Conservation (phyloP, 2,329 filamentous ascomycete species). For the Fusarium neocosmosporiellum region DNA sequence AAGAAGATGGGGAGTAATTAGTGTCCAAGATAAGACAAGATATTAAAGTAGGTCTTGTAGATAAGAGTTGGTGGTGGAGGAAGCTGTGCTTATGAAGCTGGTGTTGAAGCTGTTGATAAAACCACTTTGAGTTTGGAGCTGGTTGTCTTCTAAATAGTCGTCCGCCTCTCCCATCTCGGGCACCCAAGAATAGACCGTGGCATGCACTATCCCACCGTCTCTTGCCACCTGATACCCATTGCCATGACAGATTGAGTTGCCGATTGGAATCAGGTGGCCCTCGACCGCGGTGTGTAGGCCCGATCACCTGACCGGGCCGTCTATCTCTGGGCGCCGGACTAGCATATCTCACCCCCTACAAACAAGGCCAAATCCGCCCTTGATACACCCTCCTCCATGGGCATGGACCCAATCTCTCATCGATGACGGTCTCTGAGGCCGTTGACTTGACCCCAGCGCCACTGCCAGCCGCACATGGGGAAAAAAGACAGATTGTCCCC, state of each 20-base stretch:
- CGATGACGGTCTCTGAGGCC: constrained; percentile 22
- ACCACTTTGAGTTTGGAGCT: constrained; percentile 27
- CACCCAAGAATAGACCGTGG: constrained; percentile 33
- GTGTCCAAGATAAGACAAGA: constrained; percentile 11
- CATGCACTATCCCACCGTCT: constrained; percentile 16
- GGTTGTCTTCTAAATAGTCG: constrained; percentile 38
- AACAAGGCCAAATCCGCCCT: constrained; percentile 32
- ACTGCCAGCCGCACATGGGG: constrained; percentile 1
- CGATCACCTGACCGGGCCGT: constrained; percentile 33
- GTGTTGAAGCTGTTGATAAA: constrained; percentile 24
- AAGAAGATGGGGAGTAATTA: neutral
- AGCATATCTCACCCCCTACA: constrained; percentile 29
- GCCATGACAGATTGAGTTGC: constrained; percentile 31
- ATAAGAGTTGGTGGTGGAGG: constrained; percentile 14
- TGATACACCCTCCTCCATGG: constrained; percentile 22
- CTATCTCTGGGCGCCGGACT: constrained; percentile 31
- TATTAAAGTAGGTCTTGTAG: constrained; percentile 23
- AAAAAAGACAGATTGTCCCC: constrained; percentile 12
- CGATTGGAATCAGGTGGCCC: constrained; percentile 34
- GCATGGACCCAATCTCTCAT: constrained; percentile 9
- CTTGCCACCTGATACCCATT: constrained; percentile 37
- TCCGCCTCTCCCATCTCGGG: constrained; percentile 17
- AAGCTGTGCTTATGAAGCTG: constrained; percentile 8
- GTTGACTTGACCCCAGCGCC: constrained; percentile 17
- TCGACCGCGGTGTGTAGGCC: constrained; percentile 16